Evolutionary conservation across 306 rosid species (phyloP), one percentile per base, ranked within the genome.

Genomic region (Cyamopsis tetragonoloba): DNA sequence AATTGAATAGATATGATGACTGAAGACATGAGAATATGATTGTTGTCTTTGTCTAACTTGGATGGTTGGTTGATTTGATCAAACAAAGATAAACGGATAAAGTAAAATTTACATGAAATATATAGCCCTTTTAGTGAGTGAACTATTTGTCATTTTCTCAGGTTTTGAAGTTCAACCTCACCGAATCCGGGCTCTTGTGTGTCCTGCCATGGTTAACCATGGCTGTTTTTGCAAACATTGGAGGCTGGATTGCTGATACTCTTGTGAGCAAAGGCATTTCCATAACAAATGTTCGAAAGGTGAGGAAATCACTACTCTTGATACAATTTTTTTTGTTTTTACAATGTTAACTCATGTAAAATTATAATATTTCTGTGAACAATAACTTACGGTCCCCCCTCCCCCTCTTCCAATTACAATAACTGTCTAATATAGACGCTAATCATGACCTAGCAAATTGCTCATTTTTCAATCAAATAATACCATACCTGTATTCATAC

Each of bases 191-290:
- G 24, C 96, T 92, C 48, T 62, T 92, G n/a, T 92, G 96, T 58
- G 98, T 87, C 67, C 80, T 92, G 57, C 98, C 98, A 71, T 92
- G 98, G 98, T 82, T 92, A 79, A 92, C 98, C 71, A 92, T 92
- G 98, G 96, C 98, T 68, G 28, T 85, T 46, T 89, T 89, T 82
- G 98, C 96, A 68, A 92, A 92, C 60, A 87, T 92, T 56, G 98
- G 98, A 77, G 98, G 98, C 50, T 92, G 98, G 96, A 92, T 92
- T 73, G 98, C 98, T 12, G 98, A 92, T 72, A 92, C 95, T 28
- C 98, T 92, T 60, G 91, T 92, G 79, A 84, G 89, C 88, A 85
- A 66, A 84, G 96, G 98, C 34, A 49, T 89, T 81, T 92, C 98
- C 32, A 78, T 92, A 58, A 92, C 98, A 31, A 31, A 85, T 2